Conservation (phyloP, 2,329 filamentous ascomycete genomes). For the Dactylonectria macrodidyma region DNA sequence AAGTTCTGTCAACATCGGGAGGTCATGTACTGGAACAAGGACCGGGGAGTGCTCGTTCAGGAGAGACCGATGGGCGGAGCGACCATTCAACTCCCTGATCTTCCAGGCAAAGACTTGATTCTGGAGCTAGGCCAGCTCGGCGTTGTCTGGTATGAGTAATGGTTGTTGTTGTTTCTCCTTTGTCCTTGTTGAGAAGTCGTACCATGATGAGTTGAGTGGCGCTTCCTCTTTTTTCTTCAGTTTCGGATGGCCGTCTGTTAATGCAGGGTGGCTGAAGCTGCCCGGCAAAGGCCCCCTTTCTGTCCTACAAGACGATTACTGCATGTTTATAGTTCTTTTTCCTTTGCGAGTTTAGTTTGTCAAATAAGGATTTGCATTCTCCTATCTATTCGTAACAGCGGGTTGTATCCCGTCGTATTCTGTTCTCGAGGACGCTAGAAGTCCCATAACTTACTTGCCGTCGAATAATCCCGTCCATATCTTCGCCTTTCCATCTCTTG, state of each 20-base stretch:
- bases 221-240: neutral
- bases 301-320: neutral
- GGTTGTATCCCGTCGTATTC: constrained; percentile 16
- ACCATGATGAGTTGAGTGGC: neutral
- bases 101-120: neutral
- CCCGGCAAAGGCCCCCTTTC: neutral
- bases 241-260: neutral
- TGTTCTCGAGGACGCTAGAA: constrained; percentile 11
- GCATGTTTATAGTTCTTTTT: neutral
- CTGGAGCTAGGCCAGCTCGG: neutral
- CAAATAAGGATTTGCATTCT: constrained; percentile 24
- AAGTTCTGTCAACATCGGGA: neutral
- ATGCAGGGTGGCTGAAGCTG: neutral
- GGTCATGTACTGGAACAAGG: neutral
- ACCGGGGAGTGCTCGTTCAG: neutral
- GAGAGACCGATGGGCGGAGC: neutral
- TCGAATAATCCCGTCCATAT: constrained; percentile 12
- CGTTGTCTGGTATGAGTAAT: neutral
- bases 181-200: neutral
- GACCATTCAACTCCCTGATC: neutral
- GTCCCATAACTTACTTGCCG: constrained; percentile 27
- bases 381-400: constrained; percentile 29
- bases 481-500: constrained; percentile 25
- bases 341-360: neutral
- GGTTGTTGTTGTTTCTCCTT: neutral